Evolutionary conservation across 2,329 filamentous ascomycete genomes (phyloP), one percentile per base, ranked within the genome.

Genomic region (Epichloe sp.): DNA sequence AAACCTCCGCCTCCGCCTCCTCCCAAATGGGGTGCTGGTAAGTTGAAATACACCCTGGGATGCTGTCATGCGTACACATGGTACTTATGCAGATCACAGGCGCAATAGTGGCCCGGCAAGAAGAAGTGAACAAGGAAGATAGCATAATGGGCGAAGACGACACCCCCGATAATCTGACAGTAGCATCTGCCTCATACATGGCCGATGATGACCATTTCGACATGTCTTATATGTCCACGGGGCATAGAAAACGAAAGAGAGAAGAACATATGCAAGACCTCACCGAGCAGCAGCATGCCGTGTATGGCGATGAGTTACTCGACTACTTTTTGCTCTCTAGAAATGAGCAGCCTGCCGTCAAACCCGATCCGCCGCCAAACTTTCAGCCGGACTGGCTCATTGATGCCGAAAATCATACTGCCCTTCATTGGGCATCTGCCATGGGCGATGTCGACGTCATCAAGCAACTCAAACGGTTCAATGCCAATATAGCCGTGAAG

Each of bases 391-490:
- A 98, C 67, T 86, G 88, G 65, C 77, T 84, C n/a, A 96, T 98
- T 55, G 93, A 98, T 64, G 86, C 89, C 43, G 89, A 95, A 60
- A 84, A 85, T 10, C 90, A 97, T 62, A 95, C 89, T 2, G 90
- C 91, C 5, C 78, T 98, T 57, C 93, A 98, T 64, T 98, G 93
- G 93, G 93, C 90, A 17, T 89, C 88, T 49, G 88, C 93, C 23
- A 98, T 98, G 91, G 93, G 93, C 53, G 93, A 97, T 58, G 75
- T 96, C 34, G 86, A 91, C 47, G 87, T 97, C 15, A 88, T 96
- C 55, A 88, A 85, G 65, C 86, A 95, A 65, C 74, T 98, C 17
- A 85, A 93, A 59, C 78, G 82, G 41, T 88, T 90, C 54, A 84
- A 86, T 42, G 89, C 91, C 11, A 81, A 81, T 54, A 74, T 88